phyloP scores from a whole-genome alignment of 805 yeast species.

The Helenozyma rhizophorensis region DNA sequence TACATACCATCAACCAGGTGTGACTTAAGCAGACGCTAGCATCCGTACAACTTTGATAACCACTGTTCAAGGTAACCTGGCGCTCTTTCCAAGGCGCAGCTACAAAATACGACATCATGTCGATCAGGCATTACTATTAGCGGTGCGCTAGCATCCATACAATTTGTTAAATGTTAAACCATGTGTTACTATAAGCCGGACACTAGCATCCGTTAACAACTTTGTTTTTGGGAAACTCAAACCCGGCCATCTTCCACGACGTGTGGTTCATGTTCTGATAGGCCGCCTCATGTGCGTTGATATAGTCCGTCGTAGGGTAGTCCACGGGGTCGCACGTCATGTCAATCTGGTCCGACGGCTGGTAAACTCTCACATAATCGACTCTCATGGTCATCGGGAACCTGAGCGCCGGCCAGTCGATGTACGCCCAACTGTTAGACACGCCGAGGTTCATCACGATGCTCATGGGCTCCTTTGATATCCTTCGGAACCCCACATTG shows the following conservation, averaged over 20 bases:
- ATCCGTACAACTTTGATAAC: no score
- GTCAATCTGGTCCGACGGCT: conserved; percentile 24
- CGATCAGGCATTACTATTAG: no score
- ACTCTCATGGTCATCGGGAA: conserved; percentile 35
- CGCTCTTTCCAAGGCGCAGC: no score
- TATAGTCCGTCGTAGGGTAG: conserved; percentile 36
- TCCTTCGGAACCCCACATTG: conserved; percentile 32
- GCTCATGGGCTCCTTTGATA: conserved; percentile 37
- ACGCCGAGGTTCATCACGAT: conserved; percentile 37
- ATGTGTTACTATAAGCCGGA: background rate
- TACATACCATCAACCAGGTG: background rate
- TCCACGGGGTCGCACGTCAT: conserved; percentile 36
- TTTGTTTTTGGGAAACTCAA: conserved; percentile 52
- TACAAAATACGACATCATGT: no score
- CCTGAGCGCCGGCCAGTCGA: conserved; percentile 31
- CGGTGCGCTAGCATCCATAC: no score
- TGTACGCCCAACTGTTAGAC: conserved; percentile 37
- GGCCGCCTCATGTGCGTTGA: conserved; percentile 27
- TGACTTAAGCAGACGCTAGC: no score
- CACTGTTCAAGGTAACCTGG: no score
- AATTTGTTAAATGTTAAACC: background rate
- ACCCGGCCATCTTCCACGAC: conserved; percentile 37
- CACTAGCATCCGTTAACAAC: conserved; percentile 18
- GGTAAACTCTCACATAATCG: conserved; percentile 40
- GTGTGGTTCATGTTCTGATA: conserved; percentile 33